Evolutionary conservation across 371 early-diverging fungal species (phyloP).

Genomic region (Mortierella sp.): DNA sequence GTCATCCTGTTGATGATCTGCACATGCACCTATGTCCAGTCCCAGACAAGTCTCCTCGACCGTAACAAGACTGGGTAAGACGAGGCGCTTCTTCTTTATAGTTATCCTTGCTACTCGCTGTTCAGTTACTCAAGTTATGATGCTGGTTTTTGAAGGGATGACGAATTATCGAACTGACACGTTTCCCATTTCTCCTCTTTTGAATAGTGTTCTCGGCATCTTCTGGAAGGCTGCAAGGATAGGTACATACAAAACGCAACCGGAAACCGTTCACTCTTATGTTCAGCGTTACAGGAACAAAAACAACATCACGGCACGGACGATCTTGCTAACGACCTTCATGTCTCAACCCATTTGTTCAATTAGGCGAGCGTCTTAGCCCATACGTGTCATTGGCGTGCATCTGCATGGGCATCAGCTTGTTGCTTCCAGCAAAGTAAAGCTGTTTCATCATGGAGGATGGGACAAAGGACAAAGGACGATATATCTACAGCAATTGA

Average conservation of each 20-base stretch:
- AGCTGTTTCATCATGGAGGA: background rate
- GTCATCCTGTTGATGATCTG: slow-evolving; percentile 85
- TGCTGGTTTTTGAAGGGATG: background rate
- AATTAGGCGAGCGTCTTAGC: slow-evolving; percentile 84
- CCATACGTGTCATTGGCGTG: slow-evolving; percentile 91
- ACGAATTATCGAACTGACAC: background rate
- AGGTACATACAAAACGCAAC: slow-evolving; percentile 57
- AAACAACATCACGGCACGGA: background rate
- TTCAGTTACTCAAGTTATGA: too few relatives aligned
- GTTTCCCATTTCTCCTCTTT: background rate
- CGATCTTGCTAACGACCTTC: background rate
- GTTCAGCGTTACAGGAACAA: background rate
- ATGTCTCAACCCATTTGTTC: background rate
- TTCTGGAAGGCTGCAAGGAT: slow-evolving; percentile 95
- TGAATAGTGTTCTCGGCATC: slow-evolving; percentile 77
- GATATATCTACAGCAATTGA: background rate
- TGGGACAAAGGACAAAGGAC: background rate
- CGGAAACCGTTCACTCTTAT: too few relatives aligned
- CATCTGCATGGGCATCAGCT: slow-evolving; percentile 80
- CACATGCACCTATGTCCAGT: slow-evolving; percentile 85
- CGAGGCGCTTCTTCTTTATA: too few relatives aligned
- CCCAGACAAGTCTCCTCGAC: slow-evolving; percentile 79
- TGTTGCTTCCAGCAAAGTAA: slow-evolving; percentile 47
- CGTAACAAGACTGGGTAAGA: slow-evolving; percentile 78
- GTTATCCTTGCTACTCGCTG: background rate